Conservation (phyloP, 2,329 filamentous ascomycete genomes). For the Ploettnerulaceae sp. region DNA sequence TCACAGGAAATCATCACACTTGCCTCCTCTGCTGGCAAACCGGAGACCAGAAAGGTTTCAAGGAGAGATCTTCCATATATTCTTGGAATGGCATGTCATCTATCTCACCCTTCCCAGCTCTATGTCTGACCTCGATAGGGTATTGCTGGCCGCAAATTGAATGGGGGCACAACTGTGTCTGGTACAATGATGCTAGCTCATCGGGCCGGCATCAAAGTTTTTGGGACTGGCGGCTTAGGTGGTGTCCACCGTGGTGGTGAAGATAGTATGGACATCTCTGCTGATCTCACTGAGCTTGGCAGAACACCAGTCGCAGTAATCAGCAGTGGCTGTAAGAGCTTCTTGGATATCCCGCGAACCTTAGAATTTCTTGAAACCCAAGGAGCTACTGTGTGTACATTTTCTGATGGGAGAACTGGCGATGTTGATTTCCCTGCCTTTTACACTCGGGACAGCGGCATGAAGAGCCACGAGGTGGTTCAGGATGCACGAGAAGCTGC, state of each 20-base stretch:
- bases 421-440: slow-evolving; percentile 86
- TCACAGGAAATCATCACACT: slow-evolving; percentile 70
- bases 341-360: slow-evolving; percentile 85
- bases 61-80: slow-evolving; percentile 81
- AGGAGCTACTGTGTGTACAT: slow-evolving; percentile 80
- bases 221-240: slow-evolving; percentile 90
- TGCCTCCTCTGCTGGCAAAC: slow-evolving; percentile 57
- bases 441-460: slow-evolving; percentile 82
- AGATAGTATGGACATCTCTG: slow-evolving; percentile 85
- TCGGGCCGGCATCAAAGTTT: slow-evolving; percentile 82
- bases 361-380: slow-evolving; percentile 71
- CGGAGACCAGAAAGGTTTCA: slow-evolving; percentile 74
- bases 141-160: slow-evolving; percentile 59
- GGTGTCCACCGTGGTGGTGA: slow-evolving; percentile 90
- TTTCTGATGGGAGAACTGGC: slow-evolving; percentile 72
- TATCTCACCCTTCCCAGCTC: not conserved
- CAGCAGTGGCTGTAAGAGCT: slow-evolving; percentile 90
- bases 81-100: slow-evolving; percentile 62
- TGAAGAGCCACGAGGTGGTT: slow-evolving; percentile 72
- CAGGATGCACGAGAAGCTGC: slow-evolving; percentile 77
- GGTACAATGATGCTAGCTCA: slow-evolving; percentile 88
- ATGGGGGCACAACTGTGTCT: slow-evolving; percentile 89
- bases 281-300: slow-evolving; percentile 90
- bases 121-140: slow-evolving; percentile 42
- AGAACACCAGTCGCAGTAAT: slow-evolving; percentile 84